Conservation (phyloP, 2,329 filamentous ascomycete species). For the Penicillium olsonii region DNA sequence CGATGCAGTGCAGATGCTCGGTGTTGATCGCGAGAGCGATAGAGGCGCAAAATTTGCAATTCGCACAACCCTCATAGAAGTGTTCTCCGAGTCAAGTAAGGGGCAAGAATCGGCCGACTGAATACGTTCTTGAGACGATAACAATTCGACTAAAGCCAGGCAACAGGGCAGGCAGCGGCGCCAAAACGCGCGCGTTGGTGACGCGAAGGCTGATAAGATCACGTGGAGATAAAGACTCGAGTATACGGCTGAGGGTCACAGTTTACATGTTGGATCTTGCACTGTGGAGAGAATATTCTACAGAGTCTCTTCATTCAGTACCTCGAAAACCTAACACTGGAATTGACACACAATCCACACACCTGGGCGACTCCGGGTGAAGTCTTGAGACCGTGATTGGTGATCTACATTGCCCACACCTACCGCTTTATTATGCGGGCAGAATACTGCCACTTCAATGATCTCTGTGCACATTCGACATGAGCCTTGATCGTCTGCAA, state of each 20-base stretch:
- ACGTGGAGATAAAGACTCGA: not conserved
- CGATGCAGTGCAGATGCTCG: constrained; percentile 2
- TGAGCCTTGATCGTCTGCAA: constrained; percentile 16
- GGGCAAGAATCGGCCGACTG: not conserved
- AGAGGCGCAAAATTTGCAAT: constrained; percentile 13
- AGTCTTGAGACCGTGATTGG: no score
- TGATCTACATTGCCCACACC: not conserved
- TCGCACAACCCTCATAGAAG: constrained; percentile 19
- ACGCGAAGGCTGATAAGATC: constrained; percentile 4
- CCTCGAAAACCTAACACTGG: no score
- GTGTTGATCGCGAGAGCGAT: constrained; percentile 18
- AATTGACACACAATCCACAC: no score
- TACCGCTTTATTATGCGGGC: constrained; percentile 28
- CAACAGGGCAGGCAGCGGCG: constrained; percentile 8
- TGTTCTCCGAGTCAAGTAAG: not conserved
- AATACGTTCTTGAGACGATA: constrained; percentile 3
- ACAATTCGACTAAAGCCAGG: constrained; percentile 1
- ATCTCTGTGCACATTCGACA: not conserved
- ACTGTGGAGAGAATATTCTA: no score
- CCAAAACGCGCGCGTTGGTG: constrained; percentile 3
- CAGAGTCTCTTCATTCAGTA: no score
- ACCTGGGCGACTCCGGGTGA: no score
- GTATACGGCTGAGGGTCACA: no score
- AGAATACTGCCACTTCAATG: constrained; percentile 15
- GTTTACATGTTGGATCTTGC: no score